Conservation (phyloP, 2,329 filamentous ascomycete genomes). For the Clarireedia hainanense region DNA sequence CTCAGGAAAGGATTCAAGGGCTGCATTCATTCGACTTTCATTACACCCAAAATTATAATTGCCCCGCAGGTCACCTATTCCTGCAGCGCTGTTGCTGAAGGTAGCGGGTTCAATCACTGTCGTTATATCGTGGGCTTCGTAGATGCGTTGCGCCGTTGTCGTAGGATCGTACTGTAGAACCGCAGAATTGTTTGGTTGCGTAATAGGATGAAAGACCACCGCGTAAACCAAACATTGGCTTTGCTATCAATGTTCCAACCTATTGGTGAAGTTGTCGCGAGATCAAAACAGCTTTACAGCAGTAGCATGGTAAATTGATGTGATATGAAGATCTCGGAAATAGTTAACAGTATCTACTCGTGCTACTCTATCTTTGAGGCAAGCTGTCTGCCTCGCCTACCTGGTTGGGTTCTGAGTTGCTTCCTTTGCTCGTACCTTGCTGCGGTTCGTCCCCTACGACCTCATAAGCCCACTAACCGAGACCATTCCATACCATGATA, state of each 20-base stretch:
- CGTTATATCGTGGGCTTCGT: conserved; percentile 1
- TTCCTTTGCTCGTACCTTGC: background rate
- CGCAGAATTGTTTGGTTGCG: background rate
- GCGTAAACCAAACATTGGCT: conserved; percentile 1
- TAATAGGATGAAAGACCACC: background rate
- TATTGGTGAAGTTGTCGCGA: background rate
- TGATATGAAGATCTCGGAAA: background rate
- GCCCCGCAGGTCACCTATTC: conserved; percentile 20
- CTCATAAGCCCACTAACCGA: background rate
- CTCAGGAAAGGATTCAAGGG: conserved; percentile 97
- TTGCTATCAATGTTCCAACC: background rate
- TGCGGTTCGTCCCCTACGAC: background rate
- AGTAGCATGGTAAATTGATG: background rate
- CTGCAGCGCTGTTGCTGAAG: conserved; percentile 11
- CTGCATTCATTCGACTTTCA: conserved; percentile 68
- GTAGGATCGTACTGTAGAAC: background rate
- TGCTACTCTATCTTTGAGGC: background rate
- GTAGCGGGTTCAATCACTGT: background rate
- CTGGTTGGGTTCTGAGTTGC: too few relatives aligned
- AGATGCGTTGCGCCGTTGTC: background rate
- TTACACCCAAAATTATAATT: conserved; percentile 21
- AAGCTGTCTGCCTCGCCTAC: background rate
- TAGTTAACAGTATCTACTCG: too few relatives aligned
- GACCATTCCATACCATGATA: too few relatives aligned
- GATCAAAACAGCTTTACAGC: background rate